These are phyloP conservation scores for Emydomyces testavorans DNA, from an alignment of 2,329 filamentous ascomycete genomes.

Conservation along the genomic window DNA sequence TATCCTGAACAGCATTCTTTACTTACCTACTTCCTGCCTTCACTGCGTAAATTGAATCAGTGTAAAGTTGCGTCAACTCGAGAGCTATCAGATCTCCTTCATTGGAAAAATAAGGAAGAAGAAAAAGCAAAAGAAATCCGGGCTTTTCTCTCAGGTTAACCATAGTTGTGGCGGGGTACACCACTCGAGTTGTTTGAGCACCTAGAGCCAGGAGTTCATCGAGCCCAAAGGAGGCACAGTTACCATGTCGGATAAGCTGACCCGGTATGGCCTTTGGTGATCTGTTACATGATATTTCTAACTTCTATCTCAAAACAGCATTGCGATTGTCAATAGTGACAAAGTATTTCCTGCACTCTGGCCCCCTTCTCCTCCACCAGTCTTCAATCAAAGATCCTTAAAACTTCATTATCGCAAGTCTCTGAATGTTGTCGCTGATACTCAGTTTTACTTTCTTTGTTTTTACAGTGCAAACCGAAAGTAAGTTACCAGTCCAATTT, in stretches of 20 bases:
- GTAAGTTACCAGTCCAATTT: constrained; percentile 36
- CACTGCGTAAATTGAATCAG: background rate
- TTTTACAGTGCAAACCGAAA: constrained; percentile 70
- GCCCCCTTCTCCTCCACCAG: constrained; percentile 30
- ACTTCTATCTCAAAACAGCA: too few relatives aligned
- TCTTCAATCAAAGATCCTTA: background rate
- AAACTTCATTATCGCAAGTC: background rate
- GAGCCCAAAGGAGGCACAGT: background rate
- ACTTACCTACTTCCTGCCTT: background rate
- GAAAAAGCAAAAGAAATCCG: too few relatives aligned
- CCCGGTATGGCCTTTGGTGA: constrained; percentile 54
- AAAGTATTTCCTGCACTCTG: constrained; percentile 55
- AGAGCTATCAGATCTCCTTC: too few relatives aligned
- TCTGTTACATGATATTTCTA: background rate
- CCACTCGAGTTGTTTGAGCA: too few relatives aligned
- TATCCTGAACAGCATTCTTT: background rate
- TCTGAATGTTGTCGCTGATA: constrained; percentile 2
- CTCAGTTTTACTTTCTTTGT: background rate
- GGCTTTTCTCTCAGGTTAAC: background rate
- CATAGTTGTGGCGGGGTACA: background rate
- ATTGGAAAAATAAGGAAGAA: too few relatives aligned
- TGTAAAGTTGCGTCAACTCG: too few relatives aligned
- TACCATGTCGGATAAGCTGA: constrained; percentile 85
- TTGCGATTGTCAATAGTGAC: constrained; percentile 97
- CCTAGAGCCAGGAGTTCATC: background rate